Evolutionary conservation across 1,284 basidiomycete genomes (phyloP).

Genomic region (Tilletia setariae): DNA sequence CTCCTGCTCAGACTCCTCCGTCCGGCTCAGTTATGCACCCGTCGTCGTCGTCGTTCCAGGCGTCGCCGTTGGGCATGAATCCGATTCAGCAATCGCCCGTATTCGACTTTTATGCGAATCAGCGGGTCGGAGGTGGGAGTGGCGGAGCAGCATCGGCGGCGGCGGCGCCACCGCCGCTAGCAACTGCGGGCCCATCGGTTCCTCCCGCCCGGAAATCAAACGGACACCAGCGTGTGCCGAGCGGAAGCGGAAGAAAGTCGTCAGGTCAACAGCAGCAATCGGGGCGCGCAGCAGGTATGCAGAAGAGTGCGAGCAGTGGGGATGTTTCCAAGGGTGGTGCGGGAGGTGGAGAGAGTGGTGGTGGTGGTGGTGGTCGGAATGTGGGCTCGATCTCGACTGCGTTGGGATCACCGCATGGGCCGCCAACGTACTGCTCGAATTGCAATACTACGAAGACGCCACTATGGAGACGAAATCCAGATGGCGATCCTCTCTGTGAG

Average conservation of each 20-base stretch:
- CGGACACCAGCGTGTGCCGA: background rate
- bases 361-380: background rate
- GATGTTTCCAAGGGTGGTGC: background rate
- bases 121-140: background rate
- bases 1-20: slow-evolving; percentile 36
- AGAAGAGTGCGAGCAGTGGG: slow-evolving; percentile 12
- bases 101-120: slow-evolving; percentile 8
- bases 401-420: slow-evolving; percentile 24
- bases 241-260: background rate
- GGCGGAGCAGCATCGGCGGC: background rate
- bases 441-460: slow-evolving; percentile 94
- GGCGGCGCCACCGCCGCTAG: background rate
- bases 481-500: slow-evolving; percentile 77
- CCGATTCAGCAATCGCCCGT: slow-evolving; percentile 2
- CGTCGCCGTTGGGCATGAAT: slow-evolving; percentile 28
- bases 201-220: background rate
- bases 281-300: background rate
- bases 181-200: background rate
- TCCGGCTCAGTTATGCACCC: slow-evolving; percentile 22
- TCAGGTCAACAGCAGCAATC: background rate
- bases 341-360: slow-evolving; percentile 1
- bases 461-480: slow-evolving; percentile 88
- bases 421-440: slow-evolving; percentile 80
- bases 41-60: slow-evolving; percentile 30
- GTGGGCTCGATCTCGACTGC: background rate